Base-by-base conservation (phyloP, 495 filamentous ascomycete species). In the Lasiosphaeria ovina region DNA sequence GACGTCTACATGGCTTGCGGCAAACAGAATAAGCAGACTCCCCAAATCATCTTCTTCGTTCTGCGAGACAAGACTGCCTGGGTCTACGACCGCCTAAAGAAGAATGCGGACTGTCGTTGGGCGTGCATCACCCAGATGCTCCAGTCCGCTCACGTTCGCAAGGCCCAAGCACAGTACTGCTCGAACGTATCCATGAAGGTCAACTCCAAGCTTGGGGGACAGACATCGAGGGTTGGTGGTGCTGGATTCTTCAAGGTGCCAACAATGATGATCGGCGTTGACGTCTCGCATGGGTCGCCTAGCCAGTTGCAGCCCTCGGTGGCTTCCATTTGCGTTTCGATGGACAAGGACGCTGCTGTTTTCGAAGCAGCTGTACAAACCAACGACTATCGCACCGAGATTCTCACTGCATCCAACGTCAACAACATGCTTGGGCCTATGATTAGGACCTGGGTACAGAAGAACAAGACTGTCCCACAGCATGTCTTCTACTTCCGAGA, bases 111-210 rank as follows among this genome's bases (percentile, higher is more conserved):
- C 59, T 91, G 87, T 69, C 85, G 88, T n/a, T 90, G 79, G 60
- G 91, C 88, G 16, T 76, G 91, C 56, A 78, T 88, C 9, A 89
- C 91, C 6, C 93, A 98, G 70, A 72, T 81, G 67, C 4, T 97
- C 6, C 87, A 89, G 63, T 71, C 75, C 11, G 66, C 62, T 0
- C 85, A 92, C 57, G 89, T 91, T 11, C 60, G 67, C 5, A 87
- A 84, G 63, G 77, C 74, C 31, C 77, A 85, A 14, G 76, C 76
- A 1, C 93, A 98, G 71, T 96, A 96, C 73, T 81, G 85, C 60
- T 93, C 89, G 3, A 97, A 97, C 66, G 89, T 97, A 33, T 77
- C 83, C 52, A 92, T 97, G 89, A 98, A 98, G 73, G 81, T 98
- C 58, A 97, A 98, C 66, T 88, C 90, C 14, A 98, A 97, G 76